These are phyloP conservation scores for Hemisphaericaspora subhashii DNA, from an alignment of 1,139 yeast genomes.

Conservation along the genomic window DNA sequence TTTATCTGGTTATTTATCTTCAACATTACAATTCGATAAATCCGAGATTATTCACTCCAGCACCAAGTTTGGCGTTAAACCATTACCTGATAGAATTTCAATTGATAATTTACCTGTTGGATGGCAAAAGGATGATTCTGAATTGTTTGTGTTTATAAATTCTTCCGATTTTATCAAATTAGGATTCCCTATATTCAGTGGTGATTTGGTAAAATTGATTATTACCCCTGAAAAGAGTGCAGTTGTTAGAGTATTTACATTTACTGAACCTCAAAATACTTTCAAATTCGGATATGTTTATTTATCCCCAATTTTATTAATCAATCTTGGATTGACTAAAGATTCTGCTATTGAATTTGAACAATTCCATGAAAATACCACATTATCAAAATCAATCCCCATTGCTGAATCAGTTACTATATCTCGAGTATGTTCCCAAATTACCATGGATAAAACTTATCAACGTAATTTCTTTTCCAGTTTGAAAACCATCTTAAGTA, in stretches of 20 bases:
- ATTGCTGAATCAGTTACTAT: constrained; percentile 53
- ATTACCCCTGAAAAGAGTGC: constrained; percentile 24
- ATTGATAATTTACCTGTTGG: constrained; percentile 24
- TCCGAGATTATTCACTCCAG: constrained; percentile 4
- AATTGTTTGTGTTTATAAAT: constrained; percentile 53
- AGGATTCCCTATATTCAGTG: constrained; percentile 61
- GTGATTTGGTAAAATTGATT: constrained; percentile 55
- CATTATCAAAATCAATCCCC: constrained; percentile 26
- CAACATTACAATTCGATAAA: constrained; percentile 28
- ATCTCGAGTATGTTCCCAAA: constrained; percentile 69
- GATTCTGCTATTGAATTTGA: constrained; percentile 30
- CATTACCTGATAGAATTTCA: constrained; percentile 32
- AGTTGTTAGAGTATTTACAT: constrained; percentile 54
- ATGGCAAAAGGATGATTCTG: constrained; percentile 42
- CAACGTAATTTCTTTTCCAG: constrained; percentile 68
- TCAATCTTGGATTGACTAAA: constrained; percentile 45
- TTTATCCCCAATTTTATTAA: constrained; percentile 64
- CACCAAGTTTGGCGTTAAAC: constrained; percentile 23
- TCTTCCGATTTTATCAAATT: constrained; percentile 53
- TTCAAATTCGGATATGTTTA: constrained; percentile 43
- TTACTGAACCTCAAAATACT: constrained; percentile 59
- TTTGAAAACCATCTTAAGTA: constrained; percentile 62
- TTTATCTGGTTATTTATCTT: constrained; percentile 36
- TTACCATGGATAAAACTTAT: constrained; percentile 63
- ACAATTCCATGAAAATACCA: constrained; percentile 16